Base-by-base conservation (phyloP, 202 grass and related monocot species). In the Carex sylvatica region DNA sequence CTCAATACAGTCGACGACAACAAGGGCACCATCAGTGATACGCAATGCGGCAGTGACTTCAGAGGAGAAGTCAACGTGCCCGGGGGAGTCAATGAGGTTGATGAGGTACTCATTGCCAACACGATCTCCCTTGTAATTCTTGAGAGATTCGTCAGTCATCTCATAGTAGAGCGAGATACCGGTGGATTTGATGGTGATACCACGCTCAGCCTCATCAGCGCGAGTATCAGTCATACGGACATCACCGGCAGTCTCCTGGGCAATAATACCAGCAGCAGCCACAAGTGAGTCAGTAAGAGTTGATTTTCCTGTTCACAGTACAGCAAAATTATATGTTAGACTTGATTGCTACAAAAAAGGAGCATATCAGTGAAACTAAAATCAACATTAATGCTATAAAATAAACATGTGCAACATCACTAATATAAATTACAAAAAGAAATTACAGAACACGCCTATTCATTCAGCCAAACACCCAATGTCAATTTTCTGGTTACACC, bases 231-330 rank as follows among this genome's bases (percentile, higher is more conserved):
- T 93, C 87, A 91, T 93, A 40, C 88, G 82, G 51, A 91, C 88
- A 87, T 93, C 91, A 30, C 91, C 91, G 35, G 91, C 91, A 85
- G 84, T 84, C 80, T 93, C 91, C 49, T 93, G 91, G 36, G 91
- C 88, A 54, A 93, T 91, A 62, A 93, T 93, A 72, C 88, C 88
- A 78, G 91, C 88, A 65, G 91, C 87, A 26, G 88, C 87, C 70
- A 93, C 91, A 0, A 93, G 88, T 31, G 91, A 93, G 71, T 93
- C 91, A 2, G 91, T 93, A 62, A 93, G 88, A 5, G 91, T 93
- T 61, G 91, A 93, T 72, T 93, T 91, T 59, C 91, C 91, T 93
- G 91, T 47, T 74, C 33, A 75, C 19, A 60, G 44, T 6, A 53
- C 33, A 83, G 24, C 3, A 63, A 33, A 36, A 35, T 35, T 4